Percentiles rank a stretch among this genome's conserved stretches.
These are phyloP conservation scores for Linderniella brevidens DNA, from an alignment of 257 asterid species.

Conservation along the genomic window DNA sequence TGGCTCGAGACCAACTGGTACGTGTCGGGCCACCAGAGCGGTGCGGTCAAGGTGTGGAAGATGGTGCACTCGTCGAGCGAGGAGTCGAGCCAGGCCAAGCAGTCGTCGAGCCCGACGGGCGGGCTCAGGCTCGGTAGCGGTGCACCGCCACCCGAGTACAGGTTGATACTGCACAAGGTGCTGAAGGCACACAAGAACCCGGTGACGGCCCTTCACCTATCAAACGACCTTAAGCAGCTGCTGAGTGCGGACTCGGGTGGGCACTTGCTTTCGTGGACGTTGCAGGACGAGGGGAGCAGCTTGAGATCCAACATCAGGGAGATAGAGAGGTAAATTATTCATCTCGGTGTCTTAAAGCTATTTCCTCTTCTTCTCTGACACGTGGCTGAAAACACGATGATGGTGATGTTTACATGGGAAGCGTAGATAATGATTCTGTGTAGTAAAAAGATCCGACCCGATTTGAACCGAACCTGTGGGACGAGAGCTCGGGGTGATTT, in stretches of 20 bases:
- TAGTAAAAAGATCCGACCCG: too few relatives aligned
- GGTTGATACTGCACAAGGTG: constrained; percentile 67
- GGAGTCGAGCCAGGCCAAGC: constrained; percentile 32
- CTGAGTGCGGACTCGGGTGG: constrained; percentile 87
- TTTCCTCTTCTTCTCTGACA: too few relatives aligned
- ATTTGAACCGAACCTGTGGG: too few relatives aligned
- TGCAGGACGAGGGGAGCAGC: constrained; percentile 49
- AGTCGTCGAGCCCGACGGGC: constrained; percentile 31
- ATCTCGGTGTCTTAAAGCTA: too few relatives aligned
- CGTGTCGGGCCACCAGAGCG: constrained; percentile 95
- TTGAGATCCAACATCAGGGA: too few relatives aligned
- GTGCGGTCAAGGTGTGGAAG: constrained; percentile 94
- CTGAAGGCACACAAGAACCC: constrained; percentile 71
- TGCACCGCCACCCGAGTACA: constrained; percentile 47
- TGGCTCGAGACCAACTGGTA: constrained; percentile 80
- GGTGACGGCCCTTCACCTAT: constrained; percentile 69
- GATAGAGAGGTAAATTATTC: too few relatives aligned
- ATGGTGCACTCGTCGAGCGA: constrained; percentile 69
- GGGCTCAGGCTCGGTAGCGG: constrained; percentile 44
- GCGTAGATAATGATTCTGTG: too few relatives aligned
- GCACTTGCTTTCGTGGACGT: constrained; percentile 70
- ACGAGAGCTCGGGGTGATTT: too few relatives aligned
- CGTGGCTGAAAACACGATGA: too few relatives aligned
- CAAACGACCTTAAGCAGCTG: constrained; percentile 70
- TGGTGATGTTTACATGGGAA: too few relatives aligned